A percentile compares a stretch with the other conserved stretches of the same genome.
phyloP scores from a whole-genome alignment of 306 rosid genomes.

The Cucurbita pepo region DNA sequence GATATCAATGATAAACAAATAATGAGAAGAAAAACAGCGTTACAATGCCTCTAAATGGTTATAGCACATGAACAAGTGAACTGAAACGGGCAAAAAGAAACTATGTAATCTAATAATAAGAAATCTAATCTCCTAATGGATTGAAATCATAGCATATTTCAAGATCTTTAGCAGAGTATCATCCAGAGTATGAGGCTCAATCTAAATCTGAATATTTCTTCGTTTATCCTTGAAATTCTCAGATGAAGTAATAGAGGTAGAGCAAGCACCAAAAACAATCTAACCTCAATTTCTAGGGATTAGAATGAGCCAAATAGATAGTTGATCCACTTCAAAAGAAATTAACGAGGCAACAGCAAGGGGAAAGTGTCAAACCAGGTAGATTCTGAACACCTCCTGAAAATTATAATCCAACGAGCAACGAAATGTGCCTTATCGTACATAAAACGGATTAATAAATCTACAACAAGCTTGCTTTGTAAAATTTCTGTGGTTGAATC shows the following conservation, averaged over 20 bases:
- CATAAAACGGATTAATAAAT: neutral
- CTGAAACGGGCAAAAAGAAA: neutral
- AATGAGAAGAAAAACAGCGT: neutral
- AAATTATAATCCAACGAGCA: neutral
- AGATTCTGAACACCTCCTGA: neutral
- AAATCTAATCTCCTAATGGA: neutral
- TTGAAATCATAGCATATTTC: neutral
- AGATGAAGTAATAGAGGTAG: neutral
- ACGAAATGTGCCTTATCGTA: neutral
- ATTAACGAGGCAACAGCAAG: neutral
- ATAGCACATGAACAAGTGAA: neutral
- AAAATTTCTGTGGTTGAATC: neutral
- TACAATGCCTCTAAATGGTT: neutral
- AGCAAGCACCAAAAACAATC: neutral
- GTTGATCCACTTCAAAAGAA: neutral
- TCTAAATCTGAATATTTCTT: neutral
- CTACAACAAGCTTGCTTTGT: neutral
- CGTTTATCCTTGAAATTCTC: neutral
- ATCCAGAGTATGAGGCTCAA: neutral
- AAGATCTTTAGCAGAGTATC: neutral
- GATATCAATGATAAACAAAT: neutral
- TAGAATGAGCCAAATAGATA: neutral
- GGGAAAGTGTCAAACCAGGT: neutral
- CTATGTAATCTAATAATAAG: neutral
- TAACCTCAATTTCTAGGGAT: neutral